Base-by-base conservation (phyloP, 106 monocot genomes). In the Platanthera guangdongensis region DNA sequence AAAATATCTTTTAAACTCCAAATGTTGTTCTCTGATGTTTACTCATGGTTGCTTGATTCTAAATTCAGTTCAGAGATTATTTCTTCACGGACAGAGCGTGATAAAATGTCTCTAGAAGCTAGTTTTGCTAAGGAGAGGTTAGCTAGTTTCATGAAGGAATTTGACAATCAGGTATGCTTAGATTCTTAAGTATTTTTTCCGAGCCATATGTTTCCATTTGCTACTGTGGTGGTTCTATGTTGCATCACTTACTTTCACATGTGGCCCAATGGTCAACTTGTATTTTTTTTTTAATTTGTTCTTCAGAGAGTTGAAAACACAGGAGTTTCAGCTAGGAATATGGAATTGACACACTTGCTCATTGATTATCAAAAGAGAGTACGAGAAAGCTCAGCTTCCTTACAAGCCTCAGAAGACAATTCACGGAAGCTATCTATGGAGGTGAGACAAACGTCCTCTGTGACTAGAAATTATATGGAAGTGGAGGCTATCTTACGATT, bases 341-440 rank as follows among this genome's bases (percentile, higher is more conserved):
- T 90, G 16, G 99, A 99, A 47, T 68, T 99, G 79, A 86, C 82
- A 50, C 85, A 90, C 12, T 74, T 94, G 64, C 5, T 99, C 48
- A 67, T 94, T 82, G 94, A 99, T 79, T 88, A 89, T 73, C 92
- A 99, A 85, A 89, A 82, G 78, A 84, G 82, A 74, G 68, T 90
- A 30, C 82, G 94, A 39, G 99, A 94, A 82, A 83, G 78, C 68
- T 81, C 84, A 51, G 87, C 93, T 67, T 81, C 86, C 81, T 76
- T 90, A 53, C 85, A 81, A 80, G 82, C 78, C 2, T 78, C 83
- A 67, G 94, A 92, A 67, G 99, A 94, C 47, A 91, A 85, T 50
- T 76, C 75, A 71, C 75, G 94, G 68, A 94, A 99, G 54, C 75
- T 94, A 18, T 88, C 86, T 63, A 81, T 92, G 83, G 92, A 96